These are phyloP conservation scores for Lipomyces anomalus DNA, from an alignment of 805 yeast genomes.

Conservation along the genomic window DNA sequence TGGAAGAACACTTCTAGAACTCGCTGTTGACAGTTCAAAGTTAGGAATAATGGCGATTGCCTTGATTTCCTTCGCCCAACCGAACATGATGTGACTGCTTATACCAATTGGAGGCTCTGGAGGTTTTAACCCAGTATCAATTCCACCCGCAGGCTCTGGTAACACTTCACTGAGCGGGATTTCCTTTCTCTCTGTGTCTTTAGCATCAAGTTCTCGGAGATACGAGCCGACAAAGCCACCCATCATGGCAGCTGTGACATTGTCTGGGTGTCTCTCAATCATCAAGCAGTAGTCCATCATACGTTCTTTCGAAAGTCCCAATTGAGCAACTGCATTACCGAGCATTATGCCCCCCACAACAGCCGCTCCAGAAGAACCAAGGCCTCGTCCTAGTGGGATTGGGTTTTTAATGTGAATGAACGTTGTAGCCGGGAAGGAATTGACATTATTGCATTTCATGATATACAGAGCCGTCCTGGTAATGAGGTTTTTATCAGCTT, in stretches of 20 bases:
- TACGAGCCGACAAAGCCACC: conserved; percentile 98
- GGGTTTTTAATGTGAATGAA: conserved; percentile 77
- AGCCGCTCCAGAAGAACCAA: conserved; percentile 97
- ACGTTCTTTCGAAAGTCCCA: conserved; percentile 68
- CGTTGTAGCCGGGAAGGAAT: conserved; percentile 79
- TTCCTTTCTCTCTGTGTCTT: conserved; percentile 68
- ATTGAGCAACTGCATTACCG: conserved; percentile 76
- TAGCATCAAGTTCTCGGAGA: conserved; percentile 68
- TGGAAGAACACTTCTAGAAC: conserved; percentile 86
- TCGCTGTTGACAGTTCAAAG: conserved; percentile 91
- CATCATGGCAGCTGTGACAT: conserved; percentile 97
- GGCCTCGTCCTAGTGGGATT: conserved; percentile 92
- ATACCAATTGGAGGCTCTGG: conserved; percentile 79
- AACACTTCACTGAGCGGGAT: conserved; percentile 81
- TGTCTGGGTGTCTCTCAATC: conserved; percentile 98
- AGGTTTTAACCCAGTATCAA: conserved; percentile 62
- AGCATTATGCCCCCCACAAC: conserved; percentile 93
- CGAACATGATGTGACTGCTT: conserved; percentile 83
- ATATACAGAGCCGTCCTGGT: conserved; percentile 92
- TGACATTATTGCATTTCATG: conserved; percentile 71
- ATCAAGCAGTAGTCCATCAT: conserved; percentile 90
- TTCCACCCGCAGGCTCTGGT: conserved; percentile 69
- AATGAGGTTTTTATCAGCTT: conserved; percentile 73
- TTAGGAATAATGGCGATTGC: conserved; percentile 91
- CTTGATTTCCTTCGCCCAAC: conserved; percentile 73